Percentiles rank a stretch among this genome's conserved stretches.
Conservation (phyloP, 306 rosid species). For the Pachyrhizus erosus region DNA sequence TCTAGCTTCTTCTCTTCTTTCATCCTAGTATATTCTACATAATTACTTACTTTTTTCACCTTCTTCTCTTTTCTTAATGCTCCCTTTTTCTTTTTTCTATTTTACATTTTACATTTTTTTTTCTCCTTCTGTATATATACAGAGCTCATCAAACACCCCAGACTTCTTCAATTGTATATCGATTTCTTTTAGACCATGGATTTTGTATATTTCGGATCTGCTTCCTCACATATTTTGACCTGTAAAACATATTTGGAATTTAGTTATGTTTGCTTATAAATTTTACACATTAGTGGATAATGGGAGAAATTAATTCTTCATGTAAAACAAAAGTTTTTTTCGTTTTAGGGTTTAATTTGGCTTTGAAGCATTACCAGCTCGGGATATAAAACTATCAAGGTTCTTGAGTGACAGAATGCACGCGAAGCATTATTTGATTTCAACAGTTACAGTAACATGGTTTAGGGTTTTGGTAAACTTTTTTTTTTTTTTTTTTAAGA, state of each 20-base stretch:
- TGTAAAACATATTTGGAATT: not conserved
- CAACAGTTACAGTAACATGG: not conserved
- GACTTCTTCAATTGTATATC: slow-evolving; percentile 35
- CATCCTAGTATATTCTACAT: not conserved
- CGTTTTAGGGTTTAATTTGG: not conserved
- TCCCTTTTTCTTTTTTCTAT: too few relatives aligned
- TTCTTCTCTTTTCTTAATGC: too few relatives aligned
- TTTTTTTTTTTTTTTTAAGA: too few relatives aligned
- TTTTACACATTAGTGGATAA: not conserved
- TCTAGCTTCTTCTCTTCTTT: not conserved
- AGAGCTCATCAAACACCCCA: slow-evolving; percentile 7
- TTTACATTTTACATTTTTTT: too few relatives aligned
- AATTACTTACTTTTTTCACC: too few relatives aligned
- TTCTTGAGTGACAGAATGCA: not conserved
- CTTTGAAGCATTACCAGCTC: not conserved
- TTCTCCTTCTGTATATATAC: slow-evolving; percentile 27
- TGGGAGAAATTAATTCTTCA: not conserved
- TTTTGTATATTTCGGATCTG: slow-evolving; percentile 34
- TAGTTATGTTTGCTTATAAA: not conserved
- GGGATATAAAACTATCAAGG: not conserved
- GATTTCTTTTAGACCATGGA: slow-evolving; percentile 25
- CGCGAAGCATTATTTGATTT: not conserved
- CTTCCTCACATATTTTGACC: not conserved
- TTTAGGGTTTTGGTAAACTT: not conserved
- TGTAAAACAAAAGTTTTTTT: not conserved